These are phyloP conservation scores for Penicillium sumatraense DNA, from an alignment of 2,329 filamentous ascomycete genomes.

Conservation along the genomic window DNA sequence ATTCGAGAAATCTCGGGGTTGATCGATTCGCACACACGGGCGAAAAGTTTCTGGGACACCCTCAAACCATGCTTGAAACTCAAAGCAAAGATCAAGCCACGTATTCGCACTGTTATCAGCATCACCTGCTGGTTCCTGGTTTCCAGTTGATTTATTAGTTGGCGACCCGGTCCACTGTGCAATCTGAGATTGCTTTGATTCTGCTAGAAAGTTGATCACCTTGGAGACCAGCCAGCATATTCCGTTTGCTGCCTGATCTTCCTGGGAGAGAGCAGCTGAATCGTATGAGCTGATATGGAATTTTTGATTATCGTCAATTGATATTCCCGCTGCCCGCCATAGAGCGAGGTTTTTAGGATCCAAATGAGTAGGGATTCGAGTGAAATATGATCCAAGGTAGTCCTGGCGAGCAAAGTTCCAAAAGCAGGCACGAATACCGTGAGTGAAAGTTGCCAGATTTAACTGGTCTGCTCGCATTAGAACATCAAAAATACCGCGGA, in stretches of 20 bases:
- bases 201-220: conserved; percentile 65
- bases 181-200: conserved; percentile 56
- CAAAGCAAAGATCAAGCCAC: conserved; percentile 59
- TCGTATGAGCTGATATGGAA: conserved; percentile 38
- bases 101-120: conserved; percentile 42
- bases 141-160: conserved; percentile 35
- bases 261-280: conserved; percentile 50
- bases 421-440: conserved; percentile 61
- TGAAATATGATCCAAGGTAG: conserved; percentile 65
- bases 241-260: conserved; percentile 65
- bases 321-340: conserved; percentile 65
- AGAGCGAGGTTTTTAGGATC: conserved; percentile 61
- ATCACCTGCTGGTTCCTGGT: neutral
- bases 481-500: conserved; percentile 60
- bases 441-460: conserved; percentile 44
- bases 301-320: conserved; percentile 56
- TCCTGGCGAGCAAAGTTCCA: conserved; percentile 69
- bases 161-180: conserved; percentile 36
- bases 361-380: conserved; percentile 60
- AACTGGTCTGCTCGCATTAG: conserved; percentile 39
- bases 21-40: conserved; percentile 55
- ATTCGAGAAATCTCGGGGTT: conserved; percentile 37
- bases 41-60: conserved; percentile 63
- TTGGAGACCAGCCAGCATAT: conserved; percentile 67
- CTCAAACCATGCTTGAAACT: conserved; percentile 62